Evolutionary conservation across 2,329 filamentous ascomycete species (phyloP).

Genomic region (Neurospora crassa): DNA sequence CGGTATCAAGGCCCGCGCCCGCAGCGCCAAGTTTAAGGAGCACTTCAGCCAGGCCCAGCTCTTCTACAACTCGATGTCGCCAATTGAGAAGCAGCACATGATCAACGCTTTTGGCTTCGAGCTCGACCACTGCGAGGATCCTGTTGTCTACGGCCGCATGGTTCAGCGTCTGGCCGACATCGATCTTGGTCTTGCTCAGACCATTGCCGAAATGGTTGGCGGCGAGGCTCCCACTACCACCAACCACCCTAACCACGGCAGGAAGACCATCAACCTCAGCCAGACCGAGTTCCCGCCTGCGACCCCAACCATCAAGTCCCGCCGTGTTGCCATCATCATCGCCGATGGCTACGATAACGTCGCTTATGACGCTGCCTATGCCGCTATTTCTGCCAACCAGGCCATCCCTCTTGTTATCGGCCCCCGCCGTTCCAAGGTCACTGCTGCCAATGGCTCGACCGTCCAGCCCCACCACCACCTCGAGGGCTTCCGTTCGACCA

Average conservation of each 20-base stretch:
- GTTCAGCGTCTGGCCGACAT: constrained; percentile 61
- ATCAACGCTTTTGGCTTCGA: constrained; percentile 56
- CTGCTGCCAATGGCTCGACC: constrained; percentile 39
- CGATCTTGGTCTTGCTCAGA: constrained; percentile 57
- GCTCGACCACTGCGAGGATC: constrained; percentile 74
- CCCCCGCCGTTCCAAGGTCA: constrained; percentile 56
- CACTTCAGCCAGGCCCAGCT: constrained; percentile 71
- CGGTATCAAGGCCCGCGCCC: constrained; percentile 61
- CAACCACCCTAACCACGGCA: constrained; percentile 51
- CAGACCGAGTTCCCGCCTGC: constrained; percentile 58
- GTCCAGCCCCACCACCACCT: constrained; percentile 67
- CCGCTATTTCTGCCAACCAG: constrained; percentile 48
- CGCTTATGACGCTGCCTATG: constrained; percentile 56
- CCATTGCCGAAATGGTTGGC: constrained; percentile 62
- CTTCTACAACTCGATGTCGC: constrained; percentile 70
- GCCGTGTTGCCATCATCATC: constrained; percentile 65
- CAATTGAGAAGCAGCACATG: constrained; percentile 56
- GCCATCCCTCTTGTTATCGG: constrained; percentile 68
- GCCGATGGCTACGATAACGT: constrained; percentile 65
- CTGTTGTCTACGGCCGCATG: constrained; percentile 63
- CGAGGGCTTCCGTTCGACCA: constrained; percentile 67
- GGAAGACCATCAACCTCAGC: constrained; percentile 56
- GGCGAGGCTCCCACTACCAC: constrained; percentile 46
- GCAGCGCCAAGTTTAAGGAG: constrained; percentile 67
- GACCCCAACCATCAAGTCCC: constrained; percentile 57